Evolutionary conservation across 225 moss, liverwort and hornwort genomes (phyloP).

Genomic region (Pseudoscleropodium purum): DNA sequence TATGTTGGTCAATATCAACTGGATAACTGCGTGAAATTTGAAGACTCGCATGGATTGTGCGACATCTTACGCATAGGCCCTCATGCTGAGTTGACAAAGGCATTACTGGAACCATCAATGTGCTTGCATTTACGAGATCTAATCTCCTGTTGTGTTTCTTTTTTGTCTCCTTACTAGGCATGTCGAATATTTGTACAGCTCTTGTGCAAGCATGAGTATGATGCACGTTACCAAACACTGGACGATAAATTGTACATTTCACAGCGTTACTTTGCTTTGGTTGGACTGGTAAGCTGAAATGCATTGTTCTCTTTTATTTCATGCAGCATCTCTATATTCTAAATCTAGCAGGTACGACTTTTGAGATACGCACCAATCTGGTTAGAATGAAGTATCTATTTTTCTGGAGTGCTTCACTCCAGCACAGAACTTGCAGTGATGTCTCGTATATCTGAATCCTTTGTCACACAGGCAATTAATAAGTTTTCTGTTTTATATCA

Average conservation of each 20-base stretch:
- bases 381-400: neutral
- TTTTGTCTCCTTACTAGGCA: constrained; percentile 44
- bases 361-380: neutral
- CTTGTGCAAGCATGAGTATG: constrained; percentile 98
- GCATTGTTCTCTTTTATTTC: neutral
- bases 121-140: neutral
- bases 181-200: constrained; percentile 88
- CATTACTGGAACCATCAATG: neutral
- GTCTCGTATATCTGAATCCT: neutral
- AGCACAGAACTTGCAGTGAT: neutral
- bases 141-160: neutral
- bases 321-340: neutral
- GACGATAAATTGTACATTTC: constrained; percentile 98
- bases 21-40: neutral
- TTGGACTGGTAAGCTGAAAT: constrained; percentile 70
- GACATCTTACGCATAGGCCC: neutral
- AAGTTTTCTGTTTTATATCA: neutral
- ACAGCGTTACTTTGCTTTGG: constrained; percentile 93
- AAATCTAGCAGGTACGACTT: neutral
- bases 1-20: neutral
- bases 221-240: constrained; percentile 84
- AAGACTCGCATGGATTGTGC: neutral
- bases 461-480: neutral
- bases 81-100: neutral
- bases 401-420: neutral